A percentile compares a stretch with the other conserved stretches of the same genome.
Conservation (phyloP, 2,329 filamentous ascomycete species). For the Ophiostoma ulmi region DNA sequence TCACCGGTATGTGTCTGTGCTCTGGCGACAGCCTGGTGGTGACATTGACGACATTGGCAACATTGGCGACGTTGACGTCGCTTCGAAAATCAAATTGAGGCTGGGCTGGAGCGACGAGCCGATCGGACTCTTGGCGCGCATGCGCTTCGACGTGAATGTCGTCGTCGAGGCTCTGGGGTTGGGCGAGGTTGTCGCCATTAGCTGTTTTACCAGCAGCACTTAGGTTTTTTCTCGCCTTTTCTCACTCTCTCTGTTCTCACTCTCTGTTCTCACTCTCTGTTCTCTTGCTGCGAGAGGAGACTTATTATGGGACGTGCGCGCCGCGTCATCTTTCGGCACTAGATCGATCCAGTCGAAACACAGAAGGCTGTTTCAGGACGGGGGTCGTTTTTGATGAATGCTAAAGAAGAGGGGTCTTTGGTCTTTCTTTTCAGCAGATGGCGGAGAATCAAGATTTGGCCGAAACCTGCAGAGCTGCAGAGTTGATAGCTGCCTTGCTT, state of each 20-base stretch:
- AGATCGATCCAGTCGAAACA: background rate
- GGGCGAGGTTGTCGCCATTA: background rate
- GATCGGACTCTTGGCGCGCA: conserved; percentile 36
- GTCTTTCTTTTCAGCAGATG: background rate
- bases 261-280: no score
- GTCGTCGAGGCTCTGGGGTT: background rate
- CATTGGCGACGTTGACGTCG: conserved; percentile 14
- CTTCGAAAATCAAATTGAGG: conserved; percentile 30
- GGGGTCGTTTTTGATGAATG: no score
- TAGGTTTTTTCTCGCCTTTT: background rate
- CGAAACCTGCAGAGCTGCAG: conserved; percentile 2
- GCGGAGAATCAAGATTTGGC: background rate
- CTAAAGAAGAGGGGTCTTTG: background rate
- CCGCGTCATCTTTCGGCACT: conserved; percentile 1
- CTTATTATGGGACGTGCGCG: background rate
- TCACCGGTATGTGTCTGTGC: conserved; percentile 27
- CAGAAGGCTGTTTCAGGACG: conserved; percentile 1
- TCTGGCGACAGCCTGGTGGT: conserved; percentile 27
- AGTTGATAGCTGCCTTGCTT: background rate
- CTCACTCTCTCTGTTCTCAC: background rate
- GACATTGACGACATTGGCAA: no score
- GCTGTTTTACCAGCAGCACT: background rate
- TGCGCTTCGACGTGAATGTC: conserved; percentile 41
- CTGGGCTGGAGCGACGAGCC: conserved; percentile 33
- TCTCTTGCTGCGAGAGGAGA: no score